Base-by-base conservation (phyloP, 2,329 filamentous ascomycete species). In the Colletotrichum lindemuthianum region DNA sequence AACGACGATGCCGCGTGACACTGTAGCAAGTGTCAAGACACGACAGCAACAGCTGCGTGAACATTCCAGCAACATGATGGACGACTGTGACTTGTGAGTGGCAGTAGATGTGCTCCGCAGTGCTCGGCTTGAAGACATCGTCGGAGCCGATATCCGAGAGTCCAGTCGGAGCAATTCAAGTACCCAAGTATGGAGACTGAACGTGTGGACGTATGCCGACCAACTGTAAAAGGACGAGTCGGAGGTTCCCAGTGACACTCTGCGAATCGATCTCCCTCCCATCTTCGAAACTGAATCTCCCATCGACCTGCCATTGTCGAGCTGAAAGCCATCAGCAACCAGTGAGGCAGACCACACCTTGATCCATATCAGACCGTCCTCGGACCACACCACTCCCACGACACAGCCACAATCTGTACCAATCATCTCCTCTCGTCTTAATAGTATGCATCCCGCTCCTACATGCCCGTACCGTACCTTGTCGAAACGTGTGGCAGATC, bases 401-500 rank as follows among this genome's bases (percentile, higher is more conserved):
- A 45, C 51, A 61, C 59, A 60, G 49, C 47, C 59, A 57, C 44
- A 50, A 43, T 16, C 45, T 51, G 58, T 40, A 47, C 56, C 55
- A 49, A 63, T 63, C 55, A 53, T 11, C 43, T 15, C 11, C 60
- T 10, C 9, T 44, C 36, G 9, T 43, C 49, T 41, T 33, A 12
- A 34, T 55, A 24, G 24, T 36, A 48, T 24, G 36, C 55, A 53
- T 34, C 55, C 55, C 48, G 48, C 55, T 53, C 56, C 47, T 54
- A 59, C 54, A 63, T 60, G 57, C 37, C 55, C 45, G 45, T 56
- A 48, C 57, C 45, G 45, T 51, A 48, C 57, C 49, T 60, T 60
- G 61, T 45, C 58, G 61, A 51, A 40, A 63, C 40, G 34, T 56
- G 48, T 65, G 57, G 63, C 63, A 65, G 63, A 65, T 60, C 61